Conservation (phyloP, 441 rosid species). For the Aleurites moluccanus region DNA sequence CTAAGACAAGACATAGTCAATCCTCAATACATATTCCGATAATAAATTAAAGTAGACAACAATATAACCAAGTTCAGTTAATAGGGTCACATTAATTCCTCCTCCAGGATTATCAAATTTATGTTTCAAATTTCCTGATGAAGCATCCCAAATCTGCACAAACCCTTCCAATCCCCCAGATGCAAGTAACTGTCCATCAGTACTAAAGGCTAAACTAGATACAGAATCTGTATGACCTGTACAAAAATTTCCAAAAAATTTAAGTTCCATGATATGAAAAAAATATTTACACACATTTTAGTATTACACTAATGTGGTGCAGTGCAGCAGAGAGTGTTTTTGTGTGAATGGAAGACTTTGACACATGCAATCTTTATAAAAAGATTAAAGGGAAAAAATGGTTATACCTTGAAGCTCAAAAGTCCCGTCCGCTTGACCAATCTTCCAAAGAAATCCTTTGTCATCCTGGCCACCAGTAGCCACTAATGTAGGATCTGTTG, state of each 20-base stretch:
- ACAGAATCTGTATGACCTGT: constrained; percentile 87
- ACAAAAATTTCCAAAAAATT: constrained; percentile 12
- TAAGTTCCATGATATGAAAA: constrained; percentile 8
- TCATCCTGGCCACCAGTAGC: constrained; percentile 97
- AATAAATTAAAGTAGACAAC: not conserved
- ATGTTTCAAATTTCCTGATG: constrained; percentile 47
- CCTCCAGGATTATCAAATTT: constrained; percentile 62
- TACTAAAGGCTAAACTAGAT: constrained; percentile 68
- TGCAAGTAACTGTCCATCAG: constrained; percentile 70
- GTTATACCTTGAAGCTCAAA: constrained; percentile 59
- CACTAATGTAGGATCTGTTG: constrained; percentile 70
- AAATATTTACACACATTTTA: not conserved
- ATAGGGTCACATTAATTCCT: constrained; percentile 58
- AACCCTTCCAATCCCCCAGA: constrained; percentile 77
- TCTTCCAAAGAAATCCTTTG: constrained; percentile 77
- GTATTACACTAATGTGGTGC: not conserved
- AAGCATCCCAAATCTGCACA: constrained; percentile 63
- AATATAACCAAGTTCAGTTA: not conserved
- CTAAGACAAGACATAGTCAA: constrained; percentile 37
- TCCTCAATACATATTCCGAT: not conserved
- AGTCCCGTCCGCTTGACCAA: constrained; percentile 86
- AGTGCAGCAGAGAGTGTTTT: constrained; percentile 13
- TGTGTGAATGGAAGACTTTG: not conserved
- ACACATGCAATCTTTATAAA: not conserved
- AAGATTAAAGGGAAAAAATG: not conserved